phyloP scores from a whole-genome alignment of 2,329 filamentous ascomycete genomes.

The Onygenales sp. region DNA sequence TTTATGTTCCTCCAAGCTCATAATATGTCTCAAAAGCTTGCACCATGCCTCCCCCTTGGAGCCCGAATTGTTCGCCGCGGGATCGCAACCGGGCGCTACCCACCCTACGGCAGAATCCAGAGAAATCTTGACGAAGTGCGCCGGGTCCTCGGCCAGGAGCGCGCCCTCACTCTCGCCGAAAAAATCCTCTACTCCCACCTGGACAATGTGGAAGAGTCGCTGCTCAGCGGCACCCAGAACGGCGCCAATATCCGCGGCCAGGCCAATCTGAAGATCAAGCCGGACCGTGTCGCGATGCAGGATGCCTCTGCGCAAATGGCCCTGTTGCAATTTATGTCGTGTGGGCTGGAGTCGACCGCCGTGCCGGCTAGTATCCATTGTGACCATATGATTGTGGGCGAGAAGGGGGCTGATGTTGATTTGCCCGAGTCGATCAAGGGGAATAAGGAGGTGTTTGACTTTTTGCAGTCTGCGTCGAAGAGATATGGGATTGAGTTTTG shows the following conservation, averaged over 20 bases:
- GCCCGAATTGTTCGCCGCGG: slow-evolving; percentile 4
- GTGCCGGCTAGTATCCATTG: slow-evolving; percentile 97
- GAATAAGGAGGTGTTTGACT: slow-evolving; percentile 97
- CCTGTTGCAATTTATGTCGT: slow-evolving; percentile 96
- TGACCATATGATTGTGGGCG: slow-evolving; percentile 96
- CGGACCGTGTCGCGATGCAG: slow-evolving; percentile 97
- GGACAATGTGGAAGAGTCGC: slow-evolving; percentile 77
- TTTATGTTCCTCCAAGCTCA: background rate
- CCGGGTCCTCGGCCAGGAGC: slow-evolving; percentile 55
- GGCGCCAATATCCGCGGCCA: slow-evolving; percentile 74
- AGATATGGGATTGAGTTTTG: slow-evolving; percentile 94
- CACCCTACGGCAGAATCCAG: slow-evolving; percentile 75
- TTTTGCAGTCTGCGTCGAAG: slow-evolving; percentile 82
- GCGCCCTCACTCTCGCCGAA: slow-evolving; percentile 76
- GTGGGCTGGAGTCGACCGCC: slow-evolving; percentile 76
- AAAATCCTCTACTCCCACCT: slow-evolving; percentile 98
- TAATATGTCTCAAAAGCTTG: slow-evolving; percentile 1
- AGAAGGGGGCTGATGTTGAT: slow-evolving; percentile 80
- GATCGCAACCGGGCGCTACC: slow-evolving; percentile 43
- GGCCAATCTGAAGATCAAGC: slow-evolving; percentile 93
- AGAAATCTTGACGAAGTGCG: slow-evolving; percentile 66
- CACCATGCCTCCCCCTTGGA: slow-evolving; percentile 7
- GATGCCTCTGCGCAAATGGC: slow-evolving; percentile 99
- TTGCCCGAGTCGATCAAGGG: slow-evolving; percentile 74
- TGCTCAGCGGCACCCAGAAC: slow-evolving; percentile 73